Percentiles rank a stretch among this genome's conserved stretches.
Conservation (phyloP, 2,329 filamentous ascomycete species). For the Stylonectria norvegica region DNA sequence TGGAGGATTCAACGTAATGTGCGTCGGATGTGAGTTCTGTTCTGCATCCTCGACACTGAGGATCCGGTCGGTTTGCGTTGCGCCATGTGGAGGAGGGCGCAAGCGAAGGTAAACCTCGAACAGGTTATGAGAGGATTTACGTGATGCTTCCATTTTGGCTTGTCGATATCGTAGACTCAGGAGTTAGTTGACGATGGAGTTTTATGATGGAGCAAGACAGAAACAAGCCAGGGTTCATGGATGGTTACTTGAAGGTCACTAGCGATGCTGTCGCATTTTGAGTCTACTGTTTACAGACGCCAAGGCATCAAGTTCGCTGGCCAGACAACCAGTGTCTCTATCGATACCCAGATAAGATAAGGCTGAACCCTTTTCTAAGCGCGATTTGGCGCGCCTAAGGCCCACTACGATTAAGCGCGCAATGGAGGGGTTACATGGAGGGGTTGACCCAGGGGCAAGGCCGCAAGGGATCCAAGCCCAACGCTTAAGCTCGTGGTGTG, state of each 20-base stretch:
- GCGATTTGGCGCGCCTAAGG: too few relatives aligned
- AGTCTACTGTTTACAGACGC: neutral
- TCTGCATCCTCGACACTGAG: slow-evolving; percentile 67
- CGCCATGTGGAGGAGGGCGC: slow-evolving; percentile 56
- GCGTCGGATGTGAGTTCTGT: slow-evolving; percentile 50
- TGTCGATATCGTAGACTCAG: slow-evolving; percentile 4
- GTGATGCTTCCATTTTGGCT: slow-evolving; percentile 37
- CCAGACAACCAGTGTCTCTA: too few relatives aligned
- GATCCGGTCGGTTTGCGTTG: slow-evolving; percentile 60
- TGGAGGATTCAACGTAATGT: slow-evolving; percentile 76
- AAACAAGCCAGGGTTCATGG: slow-evolving; percentile 1
- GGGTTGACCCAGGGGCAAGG: too few relatives aligned
- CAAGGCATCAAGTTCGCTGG: too few relatives aligned
- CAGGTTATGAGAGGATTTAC: slow-evolving; percentile 50
- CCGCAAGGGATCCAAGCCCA: too few relatives aligned
- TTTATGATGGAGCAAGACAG: slow-evolving; percentile 6
- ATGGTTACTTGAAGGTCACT: neutral
- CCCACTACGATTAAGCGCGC: too few relatives aligned
- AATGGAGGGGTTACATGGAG: too few relatives aligned
- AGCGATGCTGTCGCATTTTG: neutral
- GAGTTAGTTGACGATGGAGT: slow-evolving; percentile 11
- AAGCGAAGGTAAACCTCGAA: slow-evolving; percentile 92
- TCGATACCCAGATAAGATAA: too few relatives aligned
- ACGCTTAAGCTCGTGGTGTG: too few relatives aligned
- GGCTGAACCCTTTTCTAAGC: too few relatives aligned